phyloP scores from a whole-genome alignment of 495 filamentous ascomycete genomes.

The Neurospora sublineolata region DNA sequence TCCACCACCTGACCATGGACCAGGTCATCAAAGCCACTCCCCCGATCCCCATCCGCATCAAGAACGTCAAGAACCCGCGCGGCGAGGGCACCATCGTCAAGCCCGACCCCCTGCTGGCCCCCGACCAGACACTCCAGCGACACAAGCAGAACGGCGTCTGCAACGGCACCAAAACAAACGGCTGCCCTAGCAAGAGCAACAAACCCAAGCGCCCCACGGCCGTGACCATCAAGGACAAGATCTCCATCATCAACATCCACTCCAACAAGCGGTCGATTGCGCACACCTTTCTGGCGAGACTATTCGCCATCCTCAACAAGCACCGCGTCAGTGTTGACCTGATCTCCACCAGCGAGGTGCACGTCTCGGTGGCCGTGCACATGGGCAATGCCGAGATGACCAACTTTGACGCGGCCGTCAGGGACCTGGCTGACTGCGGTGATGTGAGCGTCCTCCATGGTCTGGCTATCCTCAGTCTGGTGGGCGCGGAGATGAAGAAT shows the following conservation, averaged over 20 bases:
- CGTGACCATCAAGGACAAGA: slow-evolving; percentile 89
- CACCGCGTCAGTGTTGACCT: slow-evolving; percentile 77
- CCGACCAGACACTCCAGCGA: slow-evolving; percentile 34
- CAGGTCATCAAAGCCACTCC: slow-evolving; percentile 81
- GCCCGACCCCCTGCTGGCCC: slow-evolving; percentile 36
- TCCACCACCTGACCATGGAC: slow-evolving; percentile 97
- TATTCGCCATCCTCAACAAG: slow-evolving; percentile 76
- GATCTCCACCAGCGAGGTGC: slow-evolving; percentile 87
- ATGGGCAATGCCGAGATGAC: slow-evolving; percentile 53
- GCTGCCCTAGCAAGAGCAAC: slow-evolving; percentile 29
- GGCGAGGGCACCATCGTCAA: slow-evolving; percentile 82
- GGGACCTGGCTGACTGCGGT: slow-evolving; percentile 65
- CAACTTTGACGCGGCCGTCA: slow-evolving; percentile 53
- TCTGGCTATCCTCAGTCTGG: slow-evolving; percentile 86
- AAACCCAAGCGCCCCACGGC: slow-evolving; percentile 58
- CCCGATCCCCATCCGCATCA: slow-evolving; percentile 87
- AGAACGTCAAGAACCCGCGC: slow-evolving; percentile 92
- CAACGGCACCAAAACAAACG: neutral
- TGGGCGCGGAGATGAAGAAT: slow-evolving; percentile 90
- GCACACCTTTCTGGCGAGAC: slow-evolving; percentile 82
- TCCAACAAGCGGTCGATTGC: slow-evolving; percentile 67
- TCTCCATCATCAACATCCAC: slow-evolving; percentile 88
- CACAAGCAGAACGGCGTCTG: slow-evolving; percentile 3
- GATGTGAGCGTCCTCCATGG: slow-evolving; percentile 72
- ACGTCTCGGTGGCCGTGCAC: slow-evolving; percentile 91